These are phyloP conservation scores for Nicotiana sylvestris DNA, from an alignment of 257 asterid species.

Conservation along the genomic window DNA sequence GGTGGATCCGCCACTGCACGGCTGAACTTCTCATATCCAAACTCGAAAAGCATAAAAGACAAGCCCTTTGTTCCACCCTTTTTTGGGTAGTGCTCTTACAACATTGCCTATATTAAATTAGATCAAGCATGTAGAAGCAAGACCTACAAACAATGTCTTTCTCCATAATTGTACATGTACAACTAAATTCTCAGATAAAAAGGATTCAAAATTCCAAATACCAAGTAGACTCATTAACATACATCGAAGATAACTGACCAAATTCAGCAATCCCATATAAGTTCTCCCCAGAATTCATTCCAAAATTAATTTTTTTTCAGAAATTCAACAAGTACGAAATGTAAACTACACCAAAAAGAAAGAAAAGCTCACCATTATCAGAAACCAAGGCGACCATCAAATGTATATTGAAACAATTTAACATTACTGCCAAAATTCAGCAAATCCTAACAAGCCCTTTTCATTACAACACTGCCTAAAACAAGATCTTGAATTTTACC, in stretches of 20 bases:
- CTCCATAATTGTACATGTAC: neutral
- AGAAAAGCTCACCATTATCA: neutral
- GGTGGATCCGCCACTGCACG: neutral
- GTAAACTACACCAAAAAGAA: neutral
- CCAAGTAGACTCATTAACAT: neutral
- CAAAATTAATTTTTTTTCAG: neutral
- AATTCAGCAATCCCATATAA: neutral
- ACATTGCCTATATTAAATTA: neutral
- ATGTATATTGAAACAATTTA: neutral
- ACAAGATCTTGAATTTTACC: neutral
- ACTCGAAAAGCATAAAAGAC: neutral
- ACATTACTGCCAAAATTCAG: neutral
- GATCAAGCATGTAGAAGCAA: neutral
- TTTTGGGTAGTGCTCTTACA: neutral
- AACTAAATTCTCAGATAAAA: neutral
- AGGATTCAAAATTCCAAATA: neutral
- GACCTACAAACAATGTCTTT: neutral
- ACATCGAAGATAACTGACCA: neutral
- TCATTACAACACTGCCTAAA: neutral
- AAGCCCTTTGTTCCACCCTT: neutral
- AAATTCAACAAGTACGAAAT: neutral
- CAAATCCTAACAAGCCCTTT: neutral
- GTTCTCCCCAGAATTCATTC: neutral
- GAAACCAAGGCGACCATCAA: neutral
- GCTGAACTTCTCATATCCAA: neutral